These are phyloP conservation scores for Globisporangium echinulatum DNA, from an alignment of 352 stramenopile species.

Conservation along the genomic window DNA sequence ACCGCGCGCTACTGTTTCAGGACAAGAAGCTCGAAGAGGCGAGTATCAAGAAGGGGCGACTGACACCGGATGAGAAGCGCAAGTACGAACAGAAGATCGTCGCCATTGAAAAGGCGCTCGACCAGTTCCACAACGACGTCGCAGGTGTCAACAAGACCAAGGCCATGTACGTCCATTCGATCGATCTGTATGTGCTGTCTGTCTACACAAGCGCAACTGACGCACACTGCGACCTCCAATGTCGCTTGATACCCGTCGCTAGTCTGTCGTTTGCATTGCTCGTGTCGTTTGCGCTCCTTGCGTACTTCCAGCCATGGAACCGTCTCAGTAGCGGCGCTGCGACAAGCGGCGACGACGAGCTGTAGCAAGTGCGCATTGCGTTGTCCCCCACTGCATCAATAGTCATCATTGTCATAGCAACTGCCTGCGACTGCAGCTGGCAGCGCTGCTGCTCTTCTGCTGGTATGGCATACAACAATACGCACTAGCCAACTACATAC, in stretches of 20 bases:
- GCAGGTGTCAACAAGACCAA: constrained; percentile 79
- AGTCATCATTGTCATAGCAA: neutral
- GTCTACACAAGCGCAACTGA: too few species aligned
- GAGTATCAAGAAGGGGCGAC: constrained; percentile 53
- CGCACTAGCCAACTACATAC: too few species aligned
- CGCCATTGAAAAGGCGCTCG: constrained; percentile 61
- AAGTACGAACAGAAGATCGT: constrained; percentile 71
- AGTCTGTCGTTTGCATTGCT: constrained; percentile 40
- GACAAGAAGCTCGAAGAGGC: constrained; percentile 81
- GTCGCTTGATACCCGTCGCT: too few species aligned
- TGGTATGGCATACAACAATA: too few species aligned
- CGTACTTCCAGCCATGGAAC: constrained; percentile 74
- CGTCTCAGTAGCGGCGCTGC: neutral
- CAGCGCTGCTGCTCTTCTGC: too few species aligned
- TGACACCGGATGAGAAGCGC: constrained; percentile 44
- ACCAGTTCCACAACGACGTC: constrained; percentile 71
- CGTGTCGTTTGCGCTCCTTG: constrained; percentile 54
- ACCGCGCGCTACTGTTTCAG: constrained; percentile 69
- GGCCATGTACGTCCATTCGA: constrained; percentile 38
- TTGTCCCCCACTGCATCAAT: neutral
- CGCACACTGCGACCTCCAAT: too few species aligned
- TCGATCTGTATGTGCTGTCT: neutral
- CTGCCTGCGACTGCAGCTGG: neutral
- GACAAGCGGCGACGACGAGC: constrained; percentile 28
- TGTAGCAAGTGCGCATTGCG: constrained; percentile 17